These are phyloP conservation scores for Fomitiporia mediterranea DNA, from an alignment of 1,284 basidiomycete species.

Conservation along the genomic window DNA sequence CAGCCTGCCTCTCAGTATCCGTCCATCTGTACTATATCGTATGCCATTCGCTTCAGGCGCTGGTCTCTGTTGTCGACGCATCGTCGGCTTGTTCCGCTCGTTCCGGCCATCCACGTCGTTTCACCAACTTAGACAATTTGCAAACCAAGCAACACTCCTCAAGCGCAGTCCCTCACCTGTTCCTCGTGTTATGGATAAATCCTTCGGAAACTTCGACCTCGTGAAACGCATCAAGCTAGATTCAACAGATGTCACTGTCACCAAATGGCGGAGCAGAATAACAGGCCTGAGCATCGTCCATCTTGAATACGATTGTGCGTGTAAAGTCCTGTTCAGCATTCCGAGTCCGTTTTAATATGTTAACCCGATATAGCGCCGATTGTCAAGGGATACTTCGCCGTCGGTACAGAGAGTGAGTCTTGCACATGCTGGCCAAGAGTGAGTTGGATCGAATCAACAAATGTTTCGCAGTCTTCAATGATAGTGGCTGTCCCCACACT, in stretches of 20 bases:
- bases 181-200: conserved; percentile 25
- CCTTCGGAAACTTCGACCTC: conserved; percentile 76
- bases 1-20: too few species aligned
- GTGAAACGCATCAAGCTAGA: conserved; percentile 66
- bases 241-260: conserved; percentile 72
- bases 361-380: conserved; percentile 59
- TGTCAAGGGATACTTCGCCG: conserved; percentile 90
- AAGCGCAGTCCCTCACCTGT: neutral
- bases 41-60: conserved; percentile 3
- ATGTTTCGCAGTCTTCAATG: conserved; percentile 70
- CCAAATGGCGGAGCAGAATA: conserved; percentile 79
- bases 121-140: conserved; percentile 4
- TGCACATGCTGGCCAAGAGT: neutral
- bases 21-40: neutral
- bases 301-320: conserved; percentile 76
- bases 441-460: conserved; percentile 16
- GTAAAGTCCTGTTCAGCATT: too few species aligned
- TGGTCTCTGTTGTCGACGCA: conserved; percentile 7
- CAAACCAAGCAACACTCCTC: neutral
- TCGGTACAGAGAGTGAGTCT: conserved; percentile 84
- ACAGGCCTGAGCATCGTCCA: conserved; percentile 79
- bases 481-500: conserved; percentile 91
- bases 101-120: neutral
- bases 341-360: conserved; percentile 17
- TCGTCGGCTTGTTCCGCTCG: conserved; percentile 11